These are phyloP conservation scores for Lactarius hatsudake DNA, from an alignment of 768 basidiomycete species.

Conservation along the genomic window DNA sequence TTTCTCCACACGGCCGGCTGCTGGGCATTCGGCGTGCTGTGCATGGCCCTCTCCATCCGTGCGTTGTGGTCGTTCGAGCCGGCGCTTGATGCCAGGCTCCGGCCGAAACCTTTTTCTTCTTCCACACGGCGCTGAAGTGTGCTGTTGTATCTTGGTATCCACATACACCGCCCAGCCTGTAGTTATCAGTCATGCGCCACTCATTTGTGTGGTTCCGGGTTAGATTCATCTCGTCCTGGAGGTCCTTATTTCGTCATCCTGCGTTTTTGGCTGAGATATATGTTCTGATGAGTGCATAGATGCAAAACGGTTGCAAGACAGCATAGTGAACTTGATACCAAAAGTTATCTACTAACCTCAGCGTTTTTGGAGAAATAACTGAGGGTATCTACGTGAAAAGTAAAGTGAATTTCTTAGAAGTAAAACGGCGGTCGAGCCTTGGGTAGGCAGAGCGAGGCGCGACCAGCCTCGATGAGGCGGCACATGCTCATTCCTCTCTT, in stretches of 20 bases:
- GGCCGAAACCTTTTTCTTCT: slow-evolving; percentile 12
- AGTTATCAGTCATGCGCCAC: not conserved
- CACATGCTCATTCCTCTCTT: too few species aligned
- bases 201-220: not conserved
- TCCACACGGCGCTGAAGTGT: not conserved
- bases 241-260: not conserved
- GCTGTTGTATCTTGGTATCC: too few species aligned
- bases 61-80: slow-evolving; percentile 13
- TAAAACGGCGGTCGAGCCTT: too few species aligned
- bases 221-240: not conserved
- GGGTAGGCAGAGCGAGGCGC: too few species aligned
- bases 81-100: slow-evolving; percentile 14
- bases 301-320: too few species aligned
- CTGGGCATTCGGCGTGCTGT: not conserved
- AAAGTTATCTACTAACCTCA: too few species aligned
- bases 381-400: too few species aligned
- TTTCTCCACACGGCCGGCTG: not conserved
- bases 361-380: too few species aligned
- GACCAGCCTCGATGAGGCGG: too few species aligned
- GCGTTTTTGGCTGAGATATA: not conserved
- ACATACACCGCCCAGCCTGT: not conserved
- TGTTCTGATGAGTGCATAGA: not conserved
- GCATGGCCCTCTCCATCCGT: not conserved
- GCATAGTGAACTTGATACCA: too few species aligned
- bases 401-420: too few species aligned